Evolutionary conservation across 257 asterid species (phyloP).

Genomic region (Jasminum sambac): DNA sequence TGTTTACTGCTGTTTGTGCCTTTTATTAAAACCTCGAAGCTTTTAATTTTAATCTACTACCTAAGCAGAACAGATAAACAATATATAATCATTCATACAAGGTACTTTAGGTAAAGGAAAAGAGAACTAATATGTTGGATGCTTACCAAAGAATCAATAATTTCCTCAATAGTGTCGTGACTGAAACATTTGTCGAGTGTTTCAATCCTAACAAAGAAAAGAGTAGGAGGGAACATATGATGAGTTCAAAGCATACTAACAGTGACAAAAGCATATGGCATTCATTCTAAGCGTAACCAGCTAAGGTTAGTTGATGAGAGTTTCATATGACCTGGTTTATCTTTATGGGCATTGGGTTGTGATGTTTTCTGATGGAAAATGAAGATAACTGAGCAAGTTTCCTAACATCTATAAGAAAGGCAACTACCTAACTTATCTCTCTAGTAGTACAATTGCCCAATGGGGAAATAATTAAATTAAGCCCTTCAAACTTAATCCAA

Average conservation of each 20-base stretch:
- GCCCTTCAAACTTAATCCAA: constrained; percentile 14
- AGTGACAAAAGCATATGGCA: neutral
- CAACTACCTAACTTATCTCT: constrained; percentile 3
- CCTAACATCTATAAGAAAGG: neutral
- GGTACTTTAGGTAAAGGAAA: constrained; percentile 6
- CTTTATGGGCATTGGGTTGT: neutral
- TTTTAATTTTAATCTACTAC: neutral
- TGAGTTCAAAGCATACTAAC: constrained; percentile 23
- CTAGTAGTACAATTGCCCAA: neutral
- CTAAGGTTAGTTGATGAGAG: neutral
- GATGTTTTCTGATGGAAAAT: neutral
- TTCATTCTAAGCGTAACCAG: constrained; percentile 4
- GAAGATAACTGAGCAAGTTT: neutral
- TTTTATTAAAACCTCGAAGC: neutral
- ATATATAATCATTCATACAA: neutral
- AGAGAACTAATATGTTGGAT: neutral
- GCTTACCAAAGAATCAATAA: constrained; percentile 82
- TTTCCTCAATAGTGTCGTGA: constrained; percentile 88
- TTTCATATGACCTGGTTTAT: neutral
- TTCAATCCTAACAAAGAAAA: constrained; percentile 55
- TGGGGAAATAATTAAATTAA: constrained; percentile 1
- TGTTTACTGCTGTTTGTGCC: neutral
- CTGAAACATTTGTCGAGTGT: constrained; percentile 82
- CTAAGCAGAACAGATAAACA: neutral
- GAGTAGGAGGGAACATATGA: constrained; percentile 15